phyloP scores from a whole-genome alignment of 495 filamentous ascomycete species.

The Penicillium tannophilum region DNA sequence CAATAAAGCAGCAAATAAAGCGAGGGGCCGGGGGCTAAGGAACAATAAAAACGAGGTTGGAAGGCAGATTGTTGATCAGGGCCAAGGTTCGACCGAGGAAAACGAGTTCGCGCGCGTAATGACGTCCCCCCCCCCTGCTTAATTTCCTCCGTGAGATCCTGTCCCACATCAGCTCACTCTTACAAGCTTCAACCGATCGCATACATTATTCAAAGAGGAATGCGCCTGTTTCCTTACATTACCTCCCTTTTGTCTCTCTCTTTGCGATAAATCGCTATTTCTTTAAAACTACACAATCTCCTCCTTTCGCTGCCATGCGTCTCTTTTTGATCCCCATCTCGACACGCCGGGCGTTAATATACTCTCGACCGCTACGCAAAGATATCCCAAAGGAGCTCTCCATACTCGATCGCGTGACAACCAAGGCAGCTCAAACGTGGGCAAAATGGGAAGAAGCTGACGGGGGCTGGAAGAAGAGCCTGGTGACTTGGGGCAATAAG shows the following conservation, averaged over 20 bases:
- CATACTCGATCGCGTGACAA: conserved; percentile 62
- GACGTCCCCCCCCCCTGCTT: conserved; percentile 32
- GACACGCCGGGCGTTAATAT: conserved; percentile 86
- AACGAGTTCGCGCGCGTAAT: conserved; percentile 27
- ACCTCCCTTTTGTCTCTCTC: conserved; percentile 1
- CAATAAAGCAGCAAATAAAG: not conserved
- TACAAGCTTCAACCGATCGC: not conserved
- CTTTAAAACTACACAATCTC: not conserved
- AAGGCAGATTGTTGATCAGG: conserved; percentile 1
- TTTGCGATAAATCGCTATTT: not conserved
- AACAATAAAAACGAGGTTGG: conserved; percentile 8
- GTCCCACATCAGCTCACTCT: not conserved
- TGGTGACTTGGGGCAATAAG: conserved; percentile 84
- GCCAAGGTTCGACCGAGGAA: conserved; percentile 7
- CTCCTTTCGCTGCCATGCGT: conserved; percentile 65
- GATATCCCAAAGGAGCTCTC: conserved; percentile 52
- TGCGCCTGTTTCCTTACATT: not conserved
- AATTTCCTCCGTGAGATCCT: conserved; percentile 7
- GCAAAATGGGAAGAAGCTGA: conserved; percentile 82
- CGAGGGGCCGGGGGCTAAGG: not conserved
- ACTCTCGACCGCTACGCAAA: conserved; percentile 73
- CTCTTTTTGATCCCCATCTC: conserved; percentile 95
- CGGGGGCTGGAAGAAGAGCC: conserved; percentile 79
- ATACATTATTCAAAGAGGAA: not conserved
- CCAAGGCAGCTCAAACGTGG: conserved; percentile 75